phyloP scores from a whole-genome alignment of 306 rosid species.

The Trifolium pratense region DNA sequence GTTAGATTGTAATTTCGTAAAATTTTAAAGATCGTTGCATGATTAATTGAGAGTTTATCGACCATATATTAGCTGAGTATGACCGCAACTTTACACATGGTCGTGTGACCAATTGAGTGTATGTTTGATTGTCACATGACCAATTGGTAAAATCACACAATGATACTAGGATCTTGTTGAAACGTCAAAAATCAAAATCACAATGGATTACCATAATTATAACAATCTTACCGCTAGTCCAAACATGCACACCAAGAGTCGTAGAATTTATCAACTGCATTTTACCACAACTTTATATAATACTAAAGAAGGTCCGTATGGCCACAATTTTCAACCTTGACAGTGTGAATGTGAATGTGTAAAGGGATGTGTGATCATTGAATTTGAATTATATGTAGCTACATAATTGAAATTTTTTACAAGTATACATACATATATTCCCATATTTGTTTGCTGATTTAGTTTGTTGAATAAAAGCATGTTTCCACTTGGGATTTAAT shows the following conservation, averaged over 20 bases:
- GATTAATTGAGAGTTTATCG: not conserved
- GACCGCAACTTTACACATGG: not conserved
- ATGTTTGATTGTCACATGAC: too few relatives aligned
- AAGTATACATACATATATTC: not conserved
- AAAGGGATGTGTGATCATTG: not conserved
- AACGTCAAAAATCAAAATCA: too few relatives aligned
- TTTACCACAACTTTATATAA: not conserved
- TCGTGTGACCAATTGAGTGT: not conserved
- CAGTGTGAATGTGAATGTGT: not conserved
- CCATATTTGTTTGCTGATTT: slow-evolving; percentile 20
- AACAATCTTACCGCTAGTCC: not conserved
- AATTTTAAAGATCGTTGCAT: not conserved
- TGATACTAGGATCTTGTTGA: too few relatives aligned
- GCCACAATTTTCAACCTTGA: not conserved
- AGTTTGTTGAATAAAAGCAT: slow-evolving; percentile 33
- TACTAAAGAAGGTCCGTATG: not conserved
- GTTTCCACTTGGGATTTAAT: slow-evolving; percentile 26
- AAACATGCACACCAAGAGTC: not conserved
- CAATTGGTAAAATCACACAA: not conserved
- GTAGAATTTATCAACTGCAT: not conserved
- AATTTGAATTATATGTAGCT: slow-evolving; percentile 32
- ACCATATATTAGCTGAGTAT: not conserved
- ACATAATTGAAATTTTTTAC: slow-evolving; percentile 21
- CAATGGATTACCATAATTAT: too few relatives aligned
- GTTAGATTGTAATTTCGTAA: not conserved